Conservation (phyloP, 768 basidiomycete genomes). For the Boletus subparvulus region DNA sequence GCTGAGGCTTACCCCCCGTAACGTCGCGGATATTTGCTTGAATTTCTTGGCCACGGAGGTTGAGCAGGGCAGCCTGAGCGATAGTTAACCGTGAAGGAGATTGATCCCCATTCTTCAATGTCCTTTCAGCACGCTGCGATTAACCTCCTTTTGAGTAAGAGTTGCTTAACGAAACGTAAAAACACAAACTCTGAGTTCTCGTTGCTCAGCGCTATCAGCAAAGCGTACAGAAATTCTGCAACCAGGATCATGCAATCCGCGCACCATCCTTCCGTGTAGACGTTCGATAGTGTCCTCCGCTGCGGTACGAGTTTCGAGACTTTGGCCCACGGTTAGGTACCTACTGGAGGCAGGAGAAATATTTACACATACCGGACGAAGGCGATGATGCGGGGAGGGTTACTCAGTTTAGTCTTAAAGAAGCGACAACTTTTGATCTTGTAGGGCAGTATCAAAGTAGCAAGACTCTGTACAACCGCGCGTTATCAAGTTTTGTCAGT, state of each 20-base stretch:
- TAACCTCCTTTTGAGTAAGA: constrained; percentile 2
- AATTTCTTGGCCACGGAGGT: constrained; percentile 65
- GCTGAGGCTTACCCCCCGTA: constrained; percentile 10
- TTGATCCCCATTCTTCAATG: constrained; percentile 57
- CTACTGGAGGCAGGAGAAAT: background rate
- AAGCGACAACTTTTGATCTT: constrained; percentile 73
- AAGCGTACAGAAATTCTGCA: constrained; percentile 79
- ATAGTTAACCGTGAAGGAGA: constrained; percentile 69
- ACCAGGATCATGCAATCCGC: constrained; percentile 75
- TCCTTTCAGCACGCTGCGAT: constrained; percentile 59
- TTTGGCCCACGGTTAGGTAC: constrained; percentile 26
- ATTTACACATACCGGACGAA: constrained; percentile 62
- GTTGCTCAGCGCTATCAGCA: constrained; percentile 74
- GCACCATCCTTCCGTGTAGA: constrained; percentile 76
- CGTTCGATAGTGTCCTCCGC: constrained; percentile 78
- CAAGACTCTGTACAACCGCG: constrained; percentile 46
- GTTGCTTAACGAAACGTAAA: background rate
- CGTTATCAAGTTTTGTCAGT: background rate
- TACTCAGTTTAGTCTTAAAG: constrained; percentile 75
- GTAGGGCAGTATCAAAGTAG: constrained; percentile 66
- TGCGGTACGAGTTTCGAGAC: constrained; percentile 67
- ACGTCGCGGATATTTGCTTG: constrained; percentile 20
- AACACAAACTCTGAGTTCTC: constrained; percentile 66
- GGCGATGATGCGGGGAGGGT: constrained; percentile 76
- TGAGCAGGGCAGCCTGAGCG: constrained; percentile 75